Conservation (phyloP, 2,329 filamentous ascomycete genomes). For the Basipetospora chlamydospora region DNA sequence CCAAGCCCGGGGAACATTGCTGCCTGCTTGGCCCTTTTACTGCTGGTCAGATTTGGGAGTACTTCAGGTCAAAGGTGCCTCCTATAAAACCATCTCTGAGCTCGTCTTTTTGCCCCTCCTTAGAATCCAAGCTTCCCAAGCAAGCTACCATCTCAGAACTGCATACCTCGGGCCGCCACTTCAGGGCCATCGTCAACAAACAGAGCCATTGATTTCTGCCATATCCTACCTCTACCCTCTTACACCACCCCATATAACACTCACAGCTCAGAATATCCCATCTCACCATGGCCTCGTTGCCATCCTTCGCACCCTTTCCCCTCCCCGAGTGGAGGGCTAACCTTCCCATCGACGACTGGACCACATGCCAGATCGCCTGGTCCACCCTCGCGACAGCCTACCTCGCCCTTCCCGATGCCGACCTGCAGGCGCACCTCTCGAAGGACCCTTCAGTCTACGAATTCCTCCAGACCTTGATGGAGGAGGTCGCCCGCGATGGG, state of each 20-base stretch:
- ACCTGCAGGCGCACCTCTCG: conserved; percentile 35
- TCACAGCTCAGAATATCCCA: not conserved
- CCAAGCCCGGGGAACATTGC: too few species aligned
- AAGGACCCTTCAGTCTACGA: conserved; percentile 42
- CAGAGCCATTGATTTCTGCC: too few species aligned
- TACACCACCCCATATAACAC: not conserved
- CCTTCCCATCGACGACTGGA: conserved; percentile 60
- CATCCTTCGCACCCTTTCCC: conserved; percentile 67
- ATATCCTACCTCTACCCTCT: too few species aligned
- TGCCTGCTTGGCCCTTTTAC: too few species aligned
- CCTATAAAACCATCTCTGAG: too few species aligned
- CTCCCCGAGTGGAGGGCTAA: conserved; percentile 49
- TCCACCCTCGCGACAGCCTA: conserved; percentile 50
- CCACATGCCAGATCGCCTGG: conserved; percentile 65
- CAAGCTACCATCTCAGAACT: too few species aligned
- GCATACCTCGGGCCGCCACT: too few species aligned
- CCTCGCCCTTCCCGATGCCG: conserved; percentile 39
- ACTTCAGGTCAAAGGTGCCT: too few species aligned
- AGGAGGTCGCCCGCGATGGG: conserved; percentile 31
- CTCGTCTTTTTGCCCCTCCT: too few species aligned
- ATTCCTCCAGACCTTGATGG: conserved; percentile 56
- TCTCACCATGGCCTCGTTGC: conserved; percentile 33
- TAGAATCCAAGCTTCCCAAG: too few species aligned
- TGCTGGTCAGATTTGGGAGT: too few species aligned
- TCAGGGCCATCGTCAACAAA: too few species aligned